phyloP scores from a whole-genome alignment of 352 stramenopile species.

The Globisporangium carolinianum region DNA sequence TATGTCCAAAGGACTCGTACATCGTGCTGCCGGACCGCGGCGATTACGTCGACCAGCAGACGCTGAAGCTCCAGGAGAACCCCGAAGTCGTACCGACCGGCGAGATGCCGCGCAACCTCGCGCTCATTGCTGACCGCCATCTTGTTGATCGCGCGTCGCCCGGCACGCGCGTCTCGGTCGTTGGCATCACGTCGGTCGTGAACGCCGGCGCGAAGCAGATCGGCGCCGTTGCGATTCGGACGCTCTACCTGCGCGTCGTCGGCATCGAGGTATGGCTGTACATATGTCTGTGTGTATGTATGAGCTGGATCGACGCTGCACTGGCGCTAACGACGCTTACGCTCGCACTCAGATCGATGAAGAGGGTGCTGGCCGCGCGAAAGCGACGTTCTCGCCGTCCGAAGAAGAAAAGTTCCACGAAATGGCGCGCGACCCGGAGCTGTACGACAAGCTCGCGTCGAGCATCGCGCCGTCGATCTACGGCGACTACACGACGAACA shows the following conservation, averaged over 20 bases:
- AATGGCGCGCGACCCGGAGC: slow-evolving; percentile 87
- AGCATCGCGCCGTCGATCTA: slow-evolving; percentile 96
- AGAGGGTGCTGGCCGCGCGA: slow-evolving; percentile 69
- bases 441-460: slow-evolving; percentile 92
- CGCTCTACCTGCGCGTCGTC: slow-evolving; percentile 94
- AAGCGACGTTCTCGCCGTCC: slow-evolving; percentile 43
- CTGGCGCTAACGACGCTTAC: slow-evolving; percentile 21
- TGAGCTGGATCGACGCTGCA: slow-evolving; percentile 93
- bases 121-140: slow-evolving; percentile 92
- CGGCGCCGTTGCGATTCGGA: slow-evolving; percentile 84
- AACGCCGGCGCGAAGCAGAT: slow-evolving; percentile 70
- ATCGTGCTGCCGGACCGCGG: slow-evolving; percentile 93
- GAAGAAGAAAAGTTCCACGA: slow-evolving; percentile 62
- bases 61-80: slow-evolving; percentile 98
- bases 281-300: not conserved
- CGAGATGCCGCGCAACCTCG: slow-evolving; percentile 94
- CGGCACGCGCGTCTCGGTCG: slow-evolving; percentile 93
- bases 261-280: slow-evolving; percentile 78
- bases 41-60: slow-evolving; percentile 98
- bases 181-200: slow-evolving; percentile 95
- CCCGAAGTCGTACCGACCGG: slow-evolving; percentile 97
- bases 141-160: slow-evolving; percentile 94
- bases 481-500: slow-evolving; percentile 88
- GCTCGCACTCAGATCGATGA: slow-evolving; percentile 96
- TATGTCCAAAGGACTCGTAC: slow-evolving; percentile 89